Percentiles rank a stretch among this genome's conserved stretches.
Evolutionary conservation across 75 land plant species (phyloP).

Genomic region (Cryptomeria japonica): DNA sequence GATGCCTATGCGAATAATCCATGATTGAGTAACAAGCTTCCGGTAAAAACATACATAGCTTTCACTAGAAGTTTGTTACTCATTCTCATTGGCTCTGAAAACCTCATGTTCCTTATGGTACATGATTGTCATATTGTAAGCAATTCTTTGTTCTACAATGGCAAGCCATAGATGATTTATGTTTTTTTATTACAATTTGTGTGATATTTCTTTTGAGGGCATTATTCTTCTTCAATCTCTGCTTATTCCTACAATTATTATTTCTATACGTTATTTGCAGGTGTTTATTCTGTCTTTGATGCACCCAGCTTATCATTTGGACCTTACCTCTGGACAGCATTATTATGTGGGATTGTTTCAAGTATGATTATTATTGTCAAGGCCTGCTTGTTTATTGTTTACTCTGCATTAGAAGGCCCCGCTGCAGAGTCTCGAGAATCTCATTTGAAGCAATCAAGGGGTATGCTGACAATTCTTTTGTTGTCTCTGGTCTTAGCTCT

Average conservation of each 20-base stretch:
- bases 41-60: too few species aligned
- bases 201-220: background rate
- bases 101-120: too few species aligned
- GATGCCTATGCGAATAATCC: background rate
- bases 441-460: conserved; percentile 17
- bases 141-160: background rate
- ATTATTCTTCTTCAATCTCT: background rate
- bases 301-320: conserved; percentile 38
- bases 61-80: too few species aligned
- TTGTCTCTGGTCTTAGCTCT: conserved; percentile 35
- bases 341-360: conserved; percentile 23
- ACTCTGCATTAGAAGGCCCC: background rate
- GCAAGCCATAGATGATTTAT: background rate
- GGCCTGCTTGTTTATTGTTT: conserved; percentile 17
- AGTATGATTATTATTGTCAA: conserved; percentile 22
- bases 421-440: background rate
- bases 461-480: conserved; percentile 22
- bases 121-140: background rate
- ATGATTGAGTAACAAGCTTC: background rate
- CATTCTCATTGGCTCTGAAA: too few species aligned
- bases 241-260: background rate
- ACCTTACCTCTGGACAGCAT: conserved; percentile 32
- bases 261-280: conserved; percentile 19
- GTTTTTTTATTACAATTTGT: background rate
- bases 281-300: conserved; percentile 40